A percentile compares a stretch with the other conserved stretches of the same genome.
These are phyloP conservation scores for Cnidoscolus chayamansa DNA, from an alignment of 441 rosid species.

Conservation along the genomic window DNA sequence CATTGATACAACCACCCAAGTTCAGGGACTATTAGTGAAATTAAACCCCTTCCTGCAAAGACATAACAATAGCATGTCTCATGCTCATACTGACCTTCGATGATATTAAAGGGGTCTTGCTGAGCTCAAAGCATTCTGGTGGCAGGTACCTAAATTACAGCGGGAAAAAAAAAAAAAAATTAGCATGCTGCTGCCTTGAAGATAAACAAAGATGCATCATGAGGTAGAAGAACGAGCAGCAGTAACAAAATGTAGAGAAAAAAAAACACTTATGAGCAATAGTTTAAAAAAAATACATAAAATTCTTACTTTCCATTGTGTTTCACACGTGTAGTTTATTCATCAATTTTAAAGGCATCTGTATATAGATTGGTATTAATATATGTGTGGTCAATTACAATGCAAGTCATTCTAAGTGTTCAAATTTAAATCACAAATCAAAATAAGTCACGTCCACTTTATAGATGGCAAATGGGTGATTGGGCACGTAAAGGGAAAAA, in stretches of 20 bases:
- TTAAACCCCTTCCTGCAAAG: no score
- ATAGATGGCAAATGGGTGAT: not conserved
- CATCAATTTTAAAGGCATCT: not conserved
- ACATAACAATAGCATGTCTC: no score
- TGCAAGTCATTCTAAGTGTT: not conserved
- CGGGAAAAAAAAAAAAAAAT: not conserved
- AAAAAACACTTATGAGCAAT: not conserved
- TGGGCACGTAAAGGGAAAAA: not conserved
- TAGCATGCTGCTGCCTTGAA: not conserved
- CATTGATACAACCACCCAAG: no score
- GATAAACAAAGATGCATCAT: not conserved
- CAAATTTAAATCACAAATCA: not conserved
- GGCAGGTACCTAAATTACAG: constrained; percentile 77
- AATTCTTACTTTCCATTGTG: not conserved
- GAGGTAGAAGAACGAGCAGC: not conserved
- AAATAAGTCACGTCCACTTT: not conserved
- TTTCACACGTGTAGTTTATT: not conserved
- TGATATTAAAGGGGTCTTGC: constrained; percentile 86
- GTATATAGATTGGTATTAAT: not conserved
- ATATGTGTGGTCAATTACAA: not conserved
- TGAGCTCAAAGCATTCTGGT: constrained; percentile 97
- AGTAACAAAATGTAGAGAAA: not conserved
- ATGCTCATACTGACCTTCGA: constrained; percentile 60
- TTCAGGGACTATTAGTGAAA: no score
- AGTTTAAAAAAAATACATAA: not conserved